Conservation (phyloP, 805 yeast species). For the Hanseniaspora clermontiae region DNA sequence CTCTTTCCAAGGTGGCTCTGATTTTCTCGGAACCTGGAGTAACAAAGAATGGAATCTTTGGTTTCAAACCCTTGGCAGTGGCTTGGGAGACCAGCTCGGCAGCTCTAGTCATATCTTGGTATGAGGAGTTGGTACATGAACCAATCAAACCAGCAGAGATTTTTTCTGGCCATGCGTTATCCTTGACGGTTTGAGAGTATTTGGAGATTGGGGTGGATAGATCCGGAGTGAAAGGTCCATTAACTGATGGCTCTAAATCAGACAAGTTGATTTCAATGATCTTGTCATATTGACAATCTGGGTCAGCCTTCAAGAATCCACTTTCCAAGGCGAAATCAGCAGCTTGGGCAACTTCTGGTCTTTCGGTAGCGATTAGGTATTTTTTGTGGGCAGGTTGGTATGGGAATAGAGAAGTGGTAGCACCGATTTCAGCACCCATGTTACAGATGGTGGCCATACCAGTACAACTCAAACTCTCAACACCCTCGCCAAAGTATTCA, state of each 20-base stretch:
- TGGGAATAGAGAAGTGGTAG: slow-evolving; percentile 96
- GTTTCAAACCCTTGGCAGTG: slow-evolving; percentile 68
- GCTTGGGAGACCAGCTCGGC: slow-evolving; percentile 86
- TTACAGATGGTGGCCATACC: slow-evolving; percentile 99
- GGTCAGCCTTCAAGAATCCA: slow-evolving; percentile 68
- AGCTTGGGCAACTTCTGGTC: slow-evolving; percentile 70
- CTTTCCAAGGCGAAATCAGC: slow-evolving; percentile 50
- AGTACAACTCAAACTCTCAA: slow-evolving; percentile 74
- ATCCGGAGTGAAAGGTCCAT: slow-evolving; percentile 98
- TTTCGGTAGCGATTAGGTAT: slow-evolving; percentile 71
- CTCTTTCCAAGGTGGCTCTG: slow-evolving; percentile 92
- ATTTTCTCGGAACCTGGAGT: slow-evolving; percentile 98
- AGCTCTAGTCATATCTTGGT: slow-evolving; percentile 96
- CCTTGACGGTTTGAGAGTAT: slow-evolving; percentile 56
- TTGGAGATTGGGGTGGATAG: slow-evolving; percentile 82
- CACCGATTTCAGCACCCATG: slow-evolving; percentile 99
- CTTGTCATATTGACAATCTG: slow-evolving; percentile 81
- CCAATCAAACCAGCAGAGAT: slow-evolving; percentile 93
- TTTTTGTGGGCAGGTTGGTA: slow-evolving; percentile 68
- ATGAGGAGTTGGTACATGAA: slow-evolving; percentile 95
- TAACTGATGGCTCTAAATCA: slow-evolving; percentile 83
- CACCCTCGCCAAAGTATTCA: slow-evolving; percentile 96
- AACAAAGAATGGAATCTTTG: slow-evolving; percentile 83
- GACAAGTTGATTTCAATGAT: slow-evolving; percentile 79
- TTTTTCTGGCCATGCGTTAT: slow-evolving; percentile 72